Conservation (phyloP, 306 rosid species). For the Castanea mollissima region DNA sequence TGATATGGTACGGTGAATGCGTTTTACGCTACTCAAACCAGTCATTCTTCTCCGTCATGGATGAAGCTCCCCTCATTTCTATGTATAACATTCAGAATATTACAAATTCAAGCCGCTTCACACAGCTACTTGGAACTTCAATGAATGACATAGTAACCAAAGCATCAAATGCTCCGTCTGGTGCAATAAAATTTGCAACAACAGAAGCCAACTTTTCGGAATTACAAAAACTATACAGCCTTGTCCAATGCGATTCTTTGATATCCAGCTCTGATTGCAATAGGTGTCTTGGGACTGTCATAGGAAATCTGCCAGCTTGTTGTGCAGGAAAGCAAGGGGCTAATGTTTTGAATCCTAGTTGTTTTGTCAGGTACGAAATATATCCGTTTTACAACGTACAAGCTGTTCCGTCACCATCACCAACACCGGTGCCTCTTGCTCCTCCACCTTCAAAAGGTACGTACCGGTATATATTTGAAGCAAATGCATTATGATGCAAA, state of each 20-base stretch:
- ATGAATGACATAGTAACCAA: neutral
- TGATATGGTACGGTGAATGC: slow-evolving; percentile 32
- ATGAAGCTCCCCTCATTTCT: fast-evolving
- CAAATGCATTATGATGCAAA: too few relatives aligned
- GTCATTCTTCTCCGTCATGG: slow-evolving; percentile 7
- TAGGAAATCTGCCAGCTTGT: neutral
- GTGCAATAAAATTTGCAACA: neutral
- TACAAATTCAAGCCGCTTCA: neutral
- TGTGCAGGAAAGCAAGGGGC: slow-evolving; percentile 20
- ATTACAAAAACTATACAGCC: slow-evolving; percentile 1
- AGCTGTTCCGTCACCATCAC: too few relatives aligned
- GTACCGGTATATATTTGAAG: too few relatives aligned
- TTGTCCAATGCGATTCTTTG: slow-evolving; percentile 41
- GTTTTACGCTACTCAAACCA: slow-evolving; percentile 34
- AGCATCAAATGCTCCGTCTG: neutral
- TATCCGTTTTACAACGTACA: neutral
- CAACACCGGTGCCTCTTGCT: too few relatives aligned
- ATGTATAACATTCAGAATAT: fast-evolving
- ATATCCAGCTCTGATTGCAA: slow-evolving; percentile 13
- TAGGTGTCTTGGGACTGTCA: neutral
- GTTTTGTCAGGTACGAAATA: slow-evolving; percentile 29
- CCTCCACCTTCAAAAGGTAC: too few relatives aligned
- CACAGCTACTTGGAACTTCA: neutral
- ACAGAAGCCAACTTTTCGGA: neutral
- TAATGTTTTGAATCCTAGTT: slow-evolving; percentile 22